Base-by-base conservation (phyloP, 495 filamentous ascomycete genomes). In the Penicillium ochrochloron region DNA sequence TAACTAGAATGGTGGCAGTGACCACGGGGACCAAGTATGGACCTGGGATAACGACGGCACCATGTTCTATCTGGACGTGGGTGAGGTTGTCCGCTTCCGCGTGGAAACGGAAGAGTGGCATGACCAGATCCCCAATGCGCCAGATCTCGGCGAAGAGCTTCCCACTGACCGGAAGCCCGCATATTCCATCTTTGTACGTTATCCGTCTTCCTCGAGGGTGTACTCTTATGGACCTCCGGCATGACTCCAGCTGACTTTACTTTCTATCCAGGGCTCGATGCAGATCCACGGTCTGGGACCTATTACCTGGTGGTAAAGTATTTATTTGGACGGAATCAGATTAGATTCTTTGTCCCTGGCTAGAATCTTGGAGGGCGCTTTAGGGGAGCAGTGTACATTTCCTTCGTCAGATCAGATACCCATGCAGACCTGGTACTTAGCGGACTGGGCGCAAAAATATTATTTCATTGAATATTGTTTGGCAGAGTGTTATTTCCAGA, bases 81-180 rank as follows among this genome's bases (percentile, higher is more conserved):
- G 91, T 66, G 95, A 98, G 77, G 82, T 89, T 62, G 94, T 97
- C 10, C 88, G 92, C 15, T 90, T 97, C 70, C 84, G 90, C 25
- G 86, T 98, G 19, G 86, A 94, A 60, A 81, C 86, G 29, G 95
- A 99, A 80, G 81, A 88, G 56, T 99, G 94, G 90, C 84, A 90
- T 44, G 94, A 98, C 70, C 89, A 96, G 75, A 86, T 89, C 8
- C 94, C 94, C 5, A 85, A 84, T 54, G 86, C 83, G 34, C 88
- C 88, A 12, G 81, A 85, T 59, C 80, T 85, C 21, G 73, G 75
- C 1, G 80, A 80, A 39, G 84, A 81, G 48, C 75, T 81, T 31
- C 63, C 79, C 4, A 74, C 79, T 35, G 83, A 87, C 57, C 76
- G 78, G 15, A 83, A 83, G 62, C 81, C 88, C 27, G 87, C 90